phyloP scores from a whole-genome alignment of 768 basidiomycete genomes.

The Suillus spraguei region DNA sequence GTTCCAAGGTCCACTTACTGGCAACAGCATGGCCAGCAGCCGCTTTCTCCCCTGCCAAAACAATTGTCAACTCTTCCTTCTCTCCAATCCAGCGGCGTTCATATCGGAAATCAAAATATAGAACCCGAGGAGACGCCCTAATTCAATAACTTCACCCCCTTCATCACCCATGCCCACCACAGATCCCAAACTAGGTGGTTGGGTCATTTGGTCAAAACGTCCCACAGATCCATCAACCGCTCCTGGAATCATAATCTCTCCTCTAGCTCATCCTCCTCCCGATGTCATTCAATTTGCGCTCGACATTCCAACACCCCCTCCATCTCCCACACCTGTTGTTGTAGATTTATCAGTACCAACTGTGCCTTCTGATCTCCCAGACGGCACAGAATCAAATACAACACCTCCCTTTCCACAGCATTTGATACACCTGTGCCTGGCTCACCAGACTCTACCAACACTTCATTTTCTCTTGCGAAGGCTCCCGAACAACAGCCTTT shows the following conservation, averaged over 20 bases:
- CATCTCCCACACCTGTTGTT: conserved; percentile 33
- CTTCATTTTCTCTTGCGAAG: conserved; percentile 51
- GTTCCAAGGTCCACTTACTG: conserved; percentile 20
- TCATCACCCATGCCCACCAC: not conserved
- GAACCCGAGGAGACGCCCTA: conserved; percentile 24
- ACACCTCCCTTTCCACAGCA: conserved; percentile 53
- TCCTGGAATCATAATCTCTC: conserved; percentile 73
- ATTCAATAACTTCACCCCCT: conserved; percentile 12
- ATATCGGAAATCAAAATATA: conserved; percentile 3
- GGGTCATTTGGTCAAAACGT: conserved; percentile 75
- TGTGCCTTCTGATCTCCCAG: conserved; percentile 26
- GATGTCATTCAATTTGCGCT: conserved; percentile 60
- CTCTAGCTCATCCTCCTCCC: conserved; percentile 60
- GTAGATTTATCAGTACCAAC: conserved; percentile 8
- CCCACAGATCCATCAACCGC: conserved; percentile 65
- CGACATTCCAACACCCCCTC: conserved; percentile 52
- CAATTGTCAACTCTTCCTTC: conserved; percentile 55
- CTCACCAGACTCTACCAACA: conserved; percentile 62
- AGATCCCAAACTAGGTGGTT: conserved; percentile 33
- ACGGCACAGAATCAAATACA: conserved; percentile 49
- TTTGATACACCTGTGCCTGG: conserved; percentile 49
- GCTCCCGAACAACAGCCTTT: conserved; percentile 17
- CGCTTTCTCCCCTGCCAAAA: conserved; percentile 63
- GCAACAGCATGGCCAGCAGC: conserved; percentile 38
- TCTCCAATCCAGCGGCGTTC: conserved; percentile 15